Conservation (phyloP, 768 basidiomycete genomes). For the Hortiboletus flavorubellus region DNA sequence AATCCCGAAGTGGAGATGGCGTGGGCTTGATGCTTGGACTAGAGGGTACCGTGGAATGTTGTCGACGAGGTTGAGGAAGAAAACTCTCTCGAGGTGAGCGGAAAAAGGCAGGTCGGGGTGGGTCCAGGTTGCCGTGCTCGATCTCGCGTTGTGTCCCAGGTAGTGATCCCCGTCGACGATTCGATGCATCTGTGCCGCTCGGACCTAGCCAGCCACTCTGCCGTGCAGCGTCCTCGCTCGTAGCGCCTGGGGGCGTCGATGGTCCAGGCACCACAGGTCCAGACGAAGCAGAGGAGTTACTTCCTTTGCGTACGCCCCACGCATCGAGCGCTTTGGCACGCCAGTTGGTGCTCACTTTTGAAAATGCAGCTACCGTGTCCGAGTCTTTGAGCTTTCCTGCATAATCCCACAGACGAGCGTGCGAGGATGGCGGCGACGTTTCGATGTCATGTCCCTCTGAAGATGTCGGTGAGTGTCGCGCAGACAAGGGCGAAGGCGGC, state of each 20-base stretch:
- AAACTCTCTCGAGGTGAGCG: conserved; percentile 56
- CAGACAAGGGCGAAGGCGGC: conserved; percentile 36
- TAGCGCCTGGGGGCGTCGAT: conserved; percentile 17
- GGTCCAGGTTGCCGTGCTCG: conserved; percentile 41
- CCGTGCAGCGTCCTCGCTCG: conserved; percentile 20
- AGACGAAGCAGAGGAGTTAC: conserved; percentile 4
- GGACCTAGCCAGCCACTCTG: conserved; percentile 15
- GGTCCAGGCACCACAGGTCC: not conserved
- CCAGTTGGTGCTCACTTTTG: conserved; percentile 78
- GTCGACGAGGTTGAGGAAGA: conserved; percentile 36
- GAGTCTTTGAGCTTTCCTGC: conserved; percentile 73
- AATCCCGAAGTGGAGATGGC: conserved; percentile 17
- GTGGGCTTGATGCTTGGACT: conserved; percentile 27
- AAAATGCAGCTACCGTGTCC: conserved; percentile 62
- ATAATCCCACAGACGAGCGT: conserved; percentile 59
- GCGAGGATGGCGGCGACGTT: conserved; percentile 22
- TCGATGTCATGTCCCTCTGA: conserved; percentile 15
- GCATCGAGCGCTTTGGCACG: conserved; percentile 52
- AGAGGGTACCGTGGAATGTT: conserved; percentile 26
- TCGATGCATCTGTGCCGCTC: not conserved
- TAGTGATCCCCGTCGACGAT: conserved; percentile 39
- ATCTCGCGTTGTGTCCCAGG: conserved; percentile 36
- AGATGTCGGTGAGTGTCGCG: conserved; percentile 25
- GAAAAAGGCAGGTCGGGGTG: conserved; percentile 56
- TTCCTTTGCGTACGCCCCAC: conserved; percentile 26